Evolutionary conservation across 805 yeast species (phyloP), one percentile per base, ranked within the genome.

Genomic region (Kluyveromyces lactis): DNA sequence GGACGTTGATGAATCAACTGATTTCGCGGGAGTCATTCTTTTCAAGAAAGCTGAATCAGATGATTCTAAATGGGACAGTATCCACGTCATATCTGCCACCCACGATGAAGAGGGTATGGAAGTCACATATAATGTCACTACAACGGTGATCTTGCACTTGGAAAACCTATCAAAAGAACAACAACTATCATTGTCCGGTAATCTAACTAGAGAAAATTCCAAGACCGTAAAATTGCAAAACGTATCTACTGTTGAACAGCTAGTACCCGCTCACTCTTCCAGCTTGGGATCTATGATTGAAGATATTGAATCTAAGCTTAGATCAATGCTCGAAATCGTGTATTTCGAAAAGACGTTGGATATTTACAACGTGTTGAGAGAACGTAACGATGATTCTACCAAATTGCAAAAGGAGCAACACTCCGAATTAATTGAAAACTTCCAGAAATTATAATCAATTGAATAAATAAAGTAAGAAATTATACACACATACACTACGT

Each of bases 281-380:
- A 89, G 89, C 55, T 64, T 90, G 44, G 98, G 98, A 23, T 68
- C 82, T 2, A 60, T 87, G 46, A 74, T 92, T 11, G 98, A 90
- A 62, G 95, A 86, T 45, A 72, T 85, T 31, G 98, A 90, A 64
- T 78, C 81, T 44, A 86, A 82, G 57, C 68, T 90, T 66, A 75
- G 98, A 62, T 85, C 84, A 51, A 68, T 84, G 67, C 69, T 90
- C 47, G 95, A 90, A 60, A 95, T 86, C 47, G 97, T 90, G 19
- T 90, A 90, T 60, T 90, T 90, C 56, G 97, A 95, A 52, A 90
- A 90, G 67, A 85, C 95, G 15, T 79, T 85, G 54, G 96, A 90
- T 55, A 81, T 92, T 36, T 69, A 89, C 33, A 80, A 83, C 19
- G 87, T 81, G 48, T 64, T 80, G 29, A 72, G 86, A 56, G 72